Base-by-base conservation (phyloP, 306 rosid genomes). In the Begonia masoniana region DNA sequence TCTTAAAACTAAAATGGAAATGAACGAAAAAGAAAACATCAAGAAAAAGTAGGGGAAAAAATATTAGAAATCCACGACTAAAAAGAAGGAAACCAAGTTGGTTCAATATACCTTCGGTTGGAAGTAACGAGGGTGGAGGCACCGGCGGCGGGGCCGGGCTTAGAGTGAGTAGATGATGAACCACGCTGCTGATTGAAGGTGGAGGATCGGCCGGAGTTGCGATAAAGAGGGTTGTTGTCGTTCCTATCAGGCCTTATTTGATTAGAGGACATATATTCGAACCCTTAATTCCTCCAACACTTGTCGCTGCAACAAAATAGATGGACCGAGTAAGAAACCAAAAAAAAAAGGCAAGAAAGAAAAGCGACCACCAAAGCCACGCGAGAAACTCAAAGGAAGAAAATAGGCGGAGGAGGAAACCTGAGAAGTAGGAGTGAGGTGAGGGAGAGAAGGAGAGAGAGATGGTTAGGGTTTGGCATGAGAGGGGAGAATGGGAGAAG, bases 261-360 rank as follows among this genome's bases (percentile, higher is more conserved):
- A 81, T 92, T 77, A 87, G 74, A 76, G 95, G 96, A 92, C 99
- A 92, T 92, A 92, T 69, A 86, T 86, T 23, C 96, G 55, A 73
- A 76, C 49, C 72, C 83, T 70, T 57, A 46, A 83, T 68, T 66
- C 74, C 81, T 67, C 76, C 60, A 21, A 53, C 47, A 55, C 15
- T 49, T 73, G 49, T 55, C 65, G 50, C 80, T 72, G 82, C 78
- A 79, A 54, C 55, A 55, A 41, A 36, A 43, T 13, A 52, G 57
- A 41, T 31, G 0, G 24, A 21, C 24, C 7, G 8, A 5, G 39
- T 31, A 5, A 31, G 12, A 54, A n/a, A n/a, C n/a, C n/a, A n/a
- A n/a, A n/a, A n/a, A n/a, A n/a, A n/a, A n/a, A n/a, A 48, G 15
- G 9, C n/a, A 11, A 21, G 55, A 16, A 11, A 15, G 3, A 41